Percentiles rank a stretch among this genome's conserved stretches.
Evolutionary conservation across 371 early-diverging fungal species (phyloP).

Genomic region (Synchytrium microbalum): DNA sequence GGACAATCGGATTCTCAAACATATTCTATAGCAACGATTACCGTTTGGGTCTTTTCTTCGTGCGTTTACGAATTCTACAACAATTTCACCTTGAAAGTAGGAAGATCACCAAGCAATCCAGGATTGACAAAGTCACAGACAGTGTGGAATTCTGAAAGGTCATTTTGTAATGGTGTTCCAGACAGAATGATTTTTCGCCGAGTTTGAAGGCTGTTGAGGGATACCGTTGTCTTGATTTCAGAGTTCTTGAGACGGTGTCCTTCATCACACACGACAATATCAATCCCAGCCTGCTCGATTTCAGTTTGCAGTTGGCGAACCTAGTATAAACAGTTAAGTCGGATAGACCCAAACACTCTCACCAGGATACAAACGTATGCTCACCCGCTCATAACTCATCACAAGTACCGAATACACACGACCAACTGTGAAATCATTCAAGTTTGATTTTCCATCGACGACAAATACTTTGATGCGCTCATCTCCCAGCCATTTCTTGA

Average conservation of each 20-base stretch:
- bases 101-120: constrained; percentile 52
- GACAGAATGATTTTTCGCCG: constrained; percentile 85
- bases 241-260: constrained; percentile 96
- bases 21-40: constrained; percentile 85
- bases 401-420: constrained; percentile 84
- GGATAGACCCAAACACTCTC: constrained; percentile 14
- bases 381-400: constrained; percentile 89
- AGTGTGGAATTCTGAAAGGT: constrained; percentile 4
- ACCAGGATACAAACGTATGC: constrained; percentile 20
- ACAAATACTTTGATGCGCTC: constrained; percentile 69
- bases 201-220: constrained; percentile 74
- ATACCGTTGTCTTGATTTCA: constrained; percentile 75
- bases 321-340: constrained; percentile 63
- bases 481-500: constrained; percentile 82
- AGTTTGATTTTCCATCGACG: constrained; percentile 77
- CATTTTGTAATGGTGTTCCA: constrained; percentile 94
- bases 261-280: constrained; percentile 91
- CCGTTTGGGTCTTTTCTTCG: constrained; percentile 81
- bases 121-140: neutral
- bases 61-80: constrained; percentile 90
- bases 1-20: constrained; percentile 86
- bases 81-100: constrained; percentile 88
- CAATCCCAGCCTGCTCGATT: constrained; percentile 60
- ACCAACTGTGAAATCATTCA: constrained; percentile 70
- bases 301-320: neutral